phyloP scores from a whole-genome alignment of 164 flowering plant species.

The Litsea cubeba region DNA sequence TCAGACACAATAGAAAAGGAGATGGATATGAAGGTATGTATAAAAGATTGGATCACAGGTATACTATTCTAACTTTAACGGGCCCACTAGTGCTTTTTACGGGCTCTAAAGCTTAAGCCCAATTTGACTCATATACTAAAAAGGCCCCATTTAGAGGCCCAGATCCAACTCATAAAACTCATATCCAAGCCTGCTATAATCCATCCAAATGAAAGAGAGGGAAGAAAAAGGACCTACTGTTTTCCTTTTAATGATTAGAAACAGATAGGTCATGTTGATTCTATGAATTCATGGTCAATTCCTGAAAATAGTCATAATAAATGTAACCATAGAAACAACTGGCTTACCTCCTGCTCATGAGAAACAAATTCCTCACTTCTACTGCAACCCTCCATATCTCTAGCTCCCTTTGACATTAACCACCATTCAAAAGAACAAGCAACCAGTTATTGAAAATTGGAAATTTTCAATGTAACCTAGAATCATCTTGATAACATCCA shows the following conservation, averaged over 20 bases:
- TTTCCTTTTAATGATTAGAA: neutral
- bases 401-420: neutral
- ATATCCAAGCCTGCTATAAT: too few relatives aligned
- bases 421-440: neutral
- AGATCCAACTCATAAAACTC: too few relatives aligned
- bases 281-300: neutral
- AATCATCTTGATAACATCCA: too few relatives aligned
- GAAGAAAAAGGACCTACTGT: neutral
- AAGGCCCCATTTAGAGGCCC: too few relatives aligned
- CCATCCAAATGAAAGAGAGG: too few relatives aligned
- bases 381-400: constrained; percentile 11
- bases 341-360: constrained; percentile 4
- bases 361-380: constrained; percentile 6
- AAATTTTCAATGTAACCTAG: neutral
- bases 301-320: neutral
- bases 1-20: too few relatives aligned
- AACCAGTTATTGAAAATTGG: neutral
- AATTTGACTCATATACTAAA: too few relatives aligned
- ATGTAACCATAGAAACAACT: neutral
- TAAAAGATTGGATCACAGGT: neutral
- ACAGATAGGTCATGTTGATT: neutral
- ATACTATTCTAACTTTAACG: too few relatives aligned
- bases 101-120: too few relatives aligned
- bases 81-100: too few relatives aligned
- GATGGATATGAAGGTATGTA: neutral